phyloP scores from a whole-genome alignment of 805 yeast species.

The Starmerella bacillaris region DNA sequence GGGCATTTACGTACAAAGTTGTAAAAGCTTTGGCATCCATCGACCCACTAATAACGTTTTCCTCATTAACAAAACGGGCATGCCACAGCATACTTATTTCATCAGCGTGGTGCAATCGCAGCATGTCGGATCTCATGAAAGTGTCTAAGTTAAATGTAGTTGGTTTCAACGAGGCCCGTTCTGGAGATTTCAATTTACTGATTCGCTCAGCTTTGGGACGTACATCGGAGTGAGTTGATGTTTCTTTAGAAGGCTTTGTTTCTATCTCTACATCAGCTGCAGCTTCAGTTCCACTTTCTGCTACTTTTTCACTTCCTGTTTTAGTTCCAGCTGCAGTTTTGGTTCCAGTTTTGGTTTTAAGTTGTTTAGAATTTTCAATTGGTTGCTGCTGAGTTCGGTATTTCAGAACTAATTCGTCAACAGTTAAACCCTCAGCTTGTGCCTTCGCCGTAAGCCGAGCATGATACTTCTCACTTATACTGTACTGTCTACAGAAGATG shows the following conservation, averaged over 20 bases:
- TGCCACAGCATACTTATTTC: slow-evolving; percentile 78
- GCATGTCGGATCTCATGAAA: slow-evolving; percentile 51
- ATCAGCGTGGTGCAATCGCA: slow-evolving; percentile 34
- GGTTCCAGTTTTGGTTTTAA: too few relatives aligned
- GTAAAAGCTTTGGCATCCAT: slow-evolving; percentile 41
- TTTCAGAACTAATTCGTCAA: slow-evolving; percentile 13
- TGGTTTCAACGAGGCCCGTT: not conserved
- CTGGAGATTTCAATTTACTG: not conserved
- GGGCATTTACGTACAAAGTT: slow-evolving; percentile 46
- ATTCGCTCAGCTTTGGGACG: not conserved
- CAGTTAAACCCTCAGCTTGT: slow-evolving; percentile 9
- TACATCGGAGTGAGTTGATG: not conserved
- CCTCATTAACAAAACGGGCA: slow-evolving; percentile 54
- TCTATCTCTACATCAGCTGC: not conserved
- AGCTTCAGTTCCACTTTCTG: not conserved
- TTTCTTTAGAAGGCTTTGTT: not conserved
- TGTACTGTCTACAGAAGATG: too few relatives aligned
- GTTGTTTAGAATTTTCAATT: too few relatives aligned
- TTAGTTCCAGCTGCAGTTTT: too few relatives aligned
- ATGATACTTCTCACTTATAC: slow-evolving; percentile 22
- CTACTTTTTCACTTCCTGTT: too few relatives aligned
- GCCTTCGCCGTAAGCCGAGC: slow-evolving; percentile 26
- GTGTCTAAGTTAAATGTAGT: slow-evolving; percentile 48
- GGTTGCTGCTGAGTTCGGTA: not conserved
- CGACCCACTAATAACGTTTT: slow-evolving; percentile 46